Conservation (phyloP, 2,329 filamentous ascomycete genomes). For the Epichloe coenophiala region DNA sequence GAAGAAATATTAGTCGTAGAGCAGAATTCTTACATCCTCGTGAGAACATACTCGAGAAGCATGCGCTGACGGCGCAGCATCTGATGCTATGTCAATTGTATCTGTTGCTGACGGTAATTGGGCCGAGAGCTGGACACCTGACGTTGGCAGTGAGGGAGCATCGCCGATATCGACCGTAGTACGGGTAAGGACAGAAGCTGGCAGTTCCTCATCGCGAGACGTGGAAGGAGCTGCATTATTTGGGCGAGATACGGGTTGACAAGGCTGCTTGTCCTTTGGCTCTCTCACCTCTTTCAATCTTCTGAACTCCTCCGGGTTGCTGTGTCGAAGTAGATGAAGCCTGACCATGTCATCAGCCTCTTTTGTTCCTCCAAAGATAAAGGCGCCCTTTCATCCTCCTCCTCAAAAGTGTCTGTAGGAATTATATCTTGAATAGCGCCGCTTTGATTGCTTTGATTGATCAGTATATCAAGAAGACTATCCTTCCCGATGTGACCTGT, state of each 20-base stretch:
- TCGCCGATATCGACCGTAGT: conserved; percentile 1
- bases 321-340: conserved; percentile 19
- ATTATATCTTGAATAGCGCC: conserved; percentile 40
- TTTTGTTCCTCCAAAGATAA: conserved; percentile 47
- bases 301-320: conserved; percentile 19
- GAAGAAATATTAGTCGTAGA: background rate
- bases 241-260: background rate
- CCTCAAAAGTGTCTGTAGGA: conserved; percentile 59
- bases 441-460: conserved; percentile 16
- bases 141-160: background rate
- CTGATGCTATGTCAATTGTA: background rate
- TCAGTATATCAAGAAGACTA: conserved; percentile 37
- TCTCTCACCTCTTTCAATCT: conserved; percentile 11
- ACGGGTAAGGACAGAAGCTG: background rate
- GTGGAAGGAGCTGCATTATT: background rate
- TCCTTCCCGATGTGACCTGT: conserved; percentile 48
- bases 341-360: conserved; percentile 33
- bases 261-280: background rate
- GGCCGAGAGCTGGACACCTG: background rate
- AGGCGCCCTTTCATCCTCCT: conserved; percentile 43
- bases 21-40: background rate
- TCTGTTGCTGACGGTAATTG: background rate
- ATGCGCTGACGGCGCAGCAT: background rate
- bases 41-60: background rate
- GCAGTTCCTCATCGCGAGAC: background rate